Conservation (phyloP, 106 monocot genomes). For the Ottelia alismoides region DNA sequence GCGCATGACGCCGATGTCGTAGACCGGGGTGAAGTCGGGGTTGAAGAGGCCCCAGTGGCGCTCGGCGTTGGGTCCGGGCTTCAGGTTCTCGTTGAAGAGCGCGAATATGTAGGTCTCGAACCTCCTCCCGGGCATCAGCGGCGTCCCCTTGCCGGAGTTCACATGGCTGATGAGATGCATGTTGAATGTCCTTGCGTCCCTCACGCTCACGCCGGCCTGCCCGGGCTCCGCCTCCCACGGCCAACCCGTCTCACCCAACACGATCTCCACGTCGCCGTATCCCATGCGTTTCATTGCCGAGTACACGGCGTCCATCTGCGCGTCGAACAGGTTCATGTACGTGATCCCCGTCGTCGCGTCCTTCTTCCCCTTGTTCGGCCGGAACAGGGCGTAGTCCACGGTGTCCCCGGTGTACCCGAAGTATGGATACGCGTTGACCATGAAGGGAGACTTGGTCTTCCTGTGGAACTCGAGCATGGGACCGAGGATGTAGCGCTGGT, state of each 20-base stretch:
- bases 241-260: not conserved
- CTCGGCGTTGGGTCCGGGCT: not conserved
- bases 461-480: not conserved
- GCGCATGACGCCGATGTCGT: slow-evolving; percentile 4
- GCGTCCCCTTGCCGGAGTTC: not conserved
- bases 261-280: not conserved
- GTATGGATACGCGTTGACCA: slow-evolving; percentile 5
- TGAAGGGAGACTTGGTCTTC: not conserved
- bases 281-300: not conserved
- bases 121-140: not conserved
- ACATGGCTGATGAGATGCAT: not conserved
- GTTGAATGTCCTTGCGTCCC: not conserved
- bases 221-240: not conserved
- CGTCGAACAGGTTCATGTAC: slow-evolving; percentile 1
- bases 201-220: not conserved
- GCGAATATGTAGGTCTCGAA: not conserved
- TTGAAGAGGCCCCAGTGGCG: not conserved
- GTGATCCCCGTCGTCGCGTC: not conserved
- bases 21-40: not conserved
- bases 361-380: not conserved
- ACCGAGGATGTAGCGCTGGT: not conserved
- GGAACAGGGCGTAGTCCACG: not conserved
- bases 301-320: not conserved
- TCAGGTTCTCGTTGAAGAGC: not conserved
- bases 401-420: not conserved